Conservation (phyloP, 345 rosid species). For the Euphorbia tirucalli region DNA sequence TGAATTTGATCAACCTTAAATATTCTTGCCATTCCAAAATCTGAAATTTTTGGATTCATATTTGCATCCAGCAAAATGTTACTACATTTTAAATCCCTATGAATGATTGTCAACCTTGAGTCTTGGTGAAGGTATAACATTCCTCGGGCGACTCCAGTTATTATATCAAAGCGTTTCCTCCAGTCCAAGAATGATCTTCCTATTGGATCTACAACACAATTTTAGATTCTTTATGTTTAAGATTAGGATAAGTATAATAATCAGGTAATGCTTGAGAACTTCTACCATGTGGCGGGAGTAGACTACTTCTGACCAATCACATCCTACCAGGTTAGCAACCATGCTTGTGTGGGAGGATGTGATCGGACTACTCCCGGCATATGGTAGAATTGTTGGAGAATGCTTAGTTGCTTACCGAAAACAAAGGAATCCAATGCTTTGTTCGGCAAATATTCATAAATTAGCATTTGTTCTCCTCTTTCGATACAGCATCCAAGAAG, state of each 20-base stretch:
- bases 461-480: conserved; percentile 17
- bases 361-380: no score
- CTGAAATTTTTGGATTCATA: conserved; percentile 60
- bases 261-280: no score
- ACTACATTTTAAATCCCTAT: conserved; percentile 64
- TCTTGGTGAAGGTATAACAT: conserved; percentile 69
- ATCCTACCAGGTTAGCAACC: no score
- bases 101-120: conserved; percentile 66
- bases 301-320: no score
- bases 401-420: conserved; percentile 9
- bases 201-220: conserved; percentile 3
- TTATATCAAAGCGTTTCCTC: conserved; percentile 49
- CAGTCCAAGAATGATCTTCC: conserved; percentile 28
- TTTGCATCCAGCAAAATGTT: conserved; percentile 50
- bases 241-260: no score
- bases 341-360: no score
- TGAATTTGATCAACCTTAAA: conserved; percentile 50
- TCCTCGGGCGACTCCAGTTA: conserved; percentile 59
- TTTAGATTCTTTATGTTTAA: not conserved
- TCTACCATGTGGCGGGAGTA: no score
- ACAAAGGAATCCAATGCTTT: conserved; percentile 11
- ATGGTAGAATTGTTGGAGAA: not conserved
- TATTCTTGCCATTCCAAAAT: conserved; percentile 63
- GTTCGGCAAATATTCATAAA: conserved; percentile 15
- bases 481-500: conserved; percentile 21